Evolutionary conservation across 257 asterid genomes (phyloP), one percentile per base, ranked within the genome.

Genomic region (Datura wrightii): DNA sequence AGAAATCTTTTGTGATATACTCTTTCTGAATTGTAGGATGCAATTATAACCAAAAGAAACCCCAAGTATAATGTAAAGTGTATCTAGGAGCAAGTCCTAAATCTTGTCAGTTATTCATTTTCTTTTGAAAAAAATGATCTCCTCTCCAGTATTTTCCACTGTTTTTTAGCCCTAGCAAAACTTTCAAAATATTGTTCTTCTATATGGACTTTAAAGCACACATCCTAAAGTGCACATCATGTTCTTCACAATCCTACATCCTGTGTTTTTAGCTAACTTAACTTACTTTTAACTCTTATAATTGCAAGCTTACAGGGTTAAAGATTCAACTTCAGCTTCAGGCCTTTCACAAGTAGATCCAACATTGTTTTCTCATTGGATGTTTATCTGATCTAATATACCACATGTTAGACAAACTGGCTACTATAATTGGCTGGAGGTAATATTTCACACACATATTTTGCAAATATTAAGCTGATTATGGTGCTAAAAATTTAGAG

Each of bases 141-240:
- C 46, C 60, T 6, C 59, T 76, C 46, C 48, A 31, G 10, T 52
- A 76, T 50, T 76, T 52, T 18, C 63, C 60, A 52, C 63, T 76
- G 63, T 52, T 58, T n/a, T 48, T 31, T 42, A 52, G 63, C 63
- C 82, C 39, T 71, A 71, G 8, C 62, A 31, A 50, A 76, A 62
- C 82, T 31, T 76, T 24, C 60, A 76, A 60, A 48, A 50, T 31
- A 50, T 50, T 13, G 82, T 78, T 76, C n/a, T 34, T 63, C 15
- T 78, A 63, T 52, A 50, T 78, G 62, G 31, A 78, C 63, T 78
- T 24, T 53, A 31, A 37, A 50, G 44, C 59, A 78, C 34, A 31
- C 82, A 78, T 78, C 82, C 63, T 76, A 52, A 74, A 74, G 59
- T 24, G 41, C 82, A 76, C 46, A 76, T 19, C 62, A 76, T 52